Conservation (phyloP, 768 basidiomycete genomes). For the Suillus placidus region DNA sequence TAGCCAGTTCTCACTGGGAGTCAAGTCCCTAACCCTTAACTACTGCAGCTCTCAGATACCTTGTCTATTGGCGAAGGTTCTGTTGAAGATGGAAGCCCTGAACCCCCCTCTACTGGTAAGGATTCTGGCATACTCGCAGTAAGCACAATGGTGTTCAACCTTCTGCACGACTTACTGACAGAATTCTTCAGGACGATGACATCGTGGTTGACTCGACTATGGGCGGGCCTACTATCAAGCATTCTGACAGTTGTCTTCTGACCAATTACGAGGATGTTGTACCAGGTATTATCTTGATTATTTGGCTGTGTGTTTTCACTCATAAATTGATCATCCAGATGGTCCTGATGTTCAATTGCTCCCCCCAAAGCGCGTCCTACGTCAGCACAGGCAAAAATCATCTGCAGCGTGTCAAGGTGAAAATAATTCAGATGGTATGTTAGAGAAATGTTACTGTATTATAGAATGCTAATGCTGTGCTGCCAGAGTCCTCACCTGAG, state of each 20-base stretch:
- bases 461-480: not conserved
- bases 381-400: not conserved
- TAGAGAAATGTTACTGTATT: not conserved
- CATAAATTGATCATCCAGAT: not conserved
- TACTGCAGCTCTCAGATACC: not conserved
- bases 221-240: not conserved
- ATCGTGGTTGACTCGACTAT: not conserved
- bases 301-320: not conserved
- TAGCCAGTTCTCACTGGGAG: not conserved
- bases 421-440: not conserved
- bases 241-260: not conserved
- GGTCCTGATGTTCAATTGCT: not conserved
- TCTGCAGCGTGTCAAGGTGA: not conserved
- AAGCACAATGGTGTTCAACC: not conserved
- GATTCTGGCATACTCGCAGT: not conserved
- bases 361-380: not conserved
- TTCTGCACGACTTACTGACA: not conserved
- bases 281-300: not conserved
- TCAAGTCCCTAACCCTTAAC: not conserved
- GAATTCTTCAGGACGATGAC: not conserved
- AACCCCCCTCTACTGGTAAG: not conserved
- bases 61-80: not conserved
- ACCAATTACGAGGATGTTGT: not conserved
- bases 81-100: not conserved
- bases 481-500: not conserved